Percentiles rank a stretch among this genome's conserved stretches.
Conservation (phyloP, 2,329 filamentous ascomycete species). For the Monosporascus sp. region DNA sequence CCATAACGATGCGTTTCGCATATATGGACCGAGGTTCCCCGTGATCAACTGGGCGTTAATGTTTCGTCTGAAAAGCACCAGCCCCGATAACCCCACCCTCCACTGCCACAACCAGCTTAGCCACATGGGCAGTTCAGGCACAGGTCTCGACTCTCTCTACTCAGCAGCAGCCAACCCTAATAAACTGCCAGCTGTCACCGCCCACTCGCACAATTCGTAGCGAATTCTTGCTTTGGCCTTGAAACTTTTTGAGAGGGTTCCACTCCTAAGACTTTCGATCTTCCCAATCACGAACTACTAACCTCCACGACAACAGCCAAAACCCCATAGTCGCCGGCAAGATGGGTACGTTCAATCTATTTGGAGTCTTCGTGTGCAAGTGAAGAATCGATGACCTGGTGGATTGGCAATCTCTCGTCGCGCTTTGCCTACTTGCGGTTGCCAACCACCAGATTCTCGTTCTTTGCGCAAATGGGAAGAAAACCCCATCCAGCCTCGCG, state of each 20-base stretch:
- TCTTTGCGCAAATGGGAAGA: constrained; percentile 1
- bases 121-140: background rate
- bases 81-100: too few relatives aligned
- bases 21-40: too few relatives aligned
- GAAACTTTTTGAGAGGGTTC: background rate
- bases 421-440: constrained; percentile 1
- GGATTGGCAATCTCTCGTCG: constrained; percentile 6
- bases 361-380: constrained; percentile 34
- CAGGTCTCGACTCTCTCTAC: background rate
- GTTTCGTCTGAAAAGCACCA: too few relatives aligned
- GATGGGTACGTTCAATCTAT: constrained; percentile 54
- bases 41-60: too few relatives aligned
- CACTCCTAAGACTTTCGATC: constrained; percentile 8
- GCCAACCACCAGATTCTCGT: background rate
- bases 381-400: constrained; percentile 19
- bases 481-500: constrained; percentile 1
- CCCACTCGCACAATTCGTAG: constrained; percentile 27
- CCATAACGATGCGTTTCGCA: too few relatives aligned
- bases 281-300: constrained; percentile 17
- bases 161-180: constrained; percentile 4
- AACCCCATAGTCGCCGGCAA: constrained; percentile 40
- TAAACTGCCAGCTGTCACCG: constrained; percentile 43
- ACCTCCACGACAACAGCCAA: constrained; percentile 31
- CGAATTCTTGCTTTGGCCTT: background rate
- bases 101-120: too few relatives aligned